These are phyloP conservation scores for Linanthus parryae DNA, from an alignment of 148 eudicot genomes.

Conservation along the genomic window DNA sequence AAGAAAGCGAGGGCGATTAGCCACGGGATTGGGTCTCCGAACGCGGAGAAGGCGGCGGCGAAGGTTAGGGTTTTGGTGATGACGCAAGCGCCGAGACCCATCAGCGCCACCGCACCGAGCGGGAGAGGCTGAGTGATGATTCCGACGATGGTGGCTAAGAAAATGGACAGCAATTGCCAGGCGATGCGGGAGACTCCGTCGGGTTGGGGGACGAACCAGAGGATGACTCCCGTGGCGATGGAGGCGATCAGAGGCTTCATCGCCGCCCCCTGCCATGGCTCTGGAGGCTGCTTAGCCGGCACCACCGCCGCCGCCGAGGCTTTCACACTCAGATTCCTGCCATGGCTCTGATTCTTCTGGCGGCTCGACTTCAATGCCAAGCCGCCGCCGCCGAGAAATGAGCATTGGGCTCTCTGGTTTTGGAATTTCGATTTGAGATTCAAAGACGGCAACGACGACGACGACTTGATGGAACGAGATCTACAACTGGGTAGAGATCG, in stretches of 20 bases:
- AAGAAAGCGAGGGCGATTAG: constrained; percentile 87
- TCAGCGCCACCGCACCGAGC: constrained; percentile 79
- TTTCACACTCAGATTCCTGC: not conserved
- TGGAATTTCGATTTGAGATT: constrained; percentile 12
- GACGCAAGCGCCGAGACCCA: constrained; percentile 80
- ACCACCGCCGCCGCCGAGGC: constrained; percentile 21
- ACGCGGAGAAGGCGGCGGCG: constrained; percentile 90
- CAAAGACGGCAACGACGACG: constrained; percentile 11
- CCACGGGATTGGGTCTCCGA: constrained; percentile 93
- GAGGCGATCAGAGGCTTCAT: constrained; percentile 59
- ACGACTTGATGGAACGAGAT: constrained; percentile 23
- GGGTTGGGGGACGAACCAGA: constrained; percentile 80
- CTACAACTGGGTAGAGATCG: constrained; percentile 19
- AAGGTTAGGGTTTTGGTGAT: constrained; percentile 79
- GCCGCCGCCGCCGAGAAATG: not conserved
- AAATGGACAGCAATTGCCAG: constrained; percentile 80
- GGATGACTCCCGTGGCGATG: constrained; percentile 54
- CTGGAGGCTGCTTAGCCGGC: constrained; percentile 16
- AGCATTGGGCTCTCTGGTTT: not conserved
- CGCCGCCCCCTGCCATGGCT: constrained; percentile 65
- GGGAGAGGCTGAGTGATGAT: constrained; percentile 90
- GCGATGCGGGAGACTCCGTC: constrained; percentile 58
- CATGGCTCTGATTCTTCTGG: not conserved
- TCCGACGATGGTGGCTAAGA: constrained; percentile 79
- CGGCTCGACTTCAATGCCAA: constrained; percentile 9